phyloP scores from a whole-genome alignment of 1,139 yeast species.

The Suhomyces yuchorum region DNA sequence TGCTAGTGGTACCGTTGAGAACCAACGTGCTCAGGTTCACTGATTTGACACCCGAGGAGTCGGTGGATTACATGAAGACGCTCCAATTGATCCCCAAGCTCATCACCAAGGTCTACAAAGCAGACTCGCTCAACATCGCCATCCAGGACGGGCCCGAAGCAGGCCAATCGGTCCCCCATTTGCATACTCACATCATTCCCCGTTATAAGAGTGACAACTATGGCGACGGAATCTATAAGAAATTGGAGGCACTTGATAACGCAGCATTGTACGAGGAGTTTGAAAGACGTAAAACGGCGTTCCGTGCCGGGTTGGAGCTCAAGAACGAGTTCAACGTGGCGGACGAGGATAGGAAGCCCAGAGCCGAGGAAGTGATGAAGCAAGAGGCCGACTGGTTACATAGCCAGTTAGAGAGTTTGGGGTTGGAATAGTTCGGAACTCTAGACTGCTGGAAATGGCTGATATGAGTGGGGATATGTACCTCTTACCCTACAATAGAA shows the following conservation, averaged over 20 bases:
- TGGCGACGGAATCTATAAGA: conserved; percentile 70
- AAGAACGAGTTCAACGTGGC: conserved; percentile 45
- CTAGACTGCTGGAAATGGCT: too few relatives aligned
- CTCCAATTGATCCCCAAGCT: conserved; percentile 72
- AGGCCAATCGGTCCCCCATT: conserved; percentile 91
- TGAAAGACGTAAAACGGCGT: conserved; percentile 27
- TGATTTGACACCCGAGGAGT: conserved; percentile 72
- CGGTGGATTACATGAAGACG: conserved; percentile 73
- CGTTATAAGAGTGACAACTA: conserved; percentile 63
- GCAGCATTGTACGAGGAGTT: conserved; percentile 34
- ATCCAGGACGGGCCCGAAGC: conserved; percentile 96
- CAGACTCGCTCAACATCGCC: conserved; percentile 83
- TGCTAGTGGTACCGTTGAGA: conserved; percentile 80
- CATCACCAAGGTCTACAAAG: conserved; percentile 63
- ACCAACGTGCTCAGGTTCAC: conserved; percentile 57
- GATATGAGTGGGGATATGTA: too few relatives aligned
- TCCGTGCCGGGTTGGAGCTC: conserved; percentile 17
- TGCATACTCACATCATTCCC: conserved; percentile 92
- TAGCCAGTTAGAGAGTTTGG: conserved; percentile 34
- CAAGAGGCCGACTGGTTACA: conserved; percentile 59
- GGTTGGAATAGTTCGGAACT: neutral
- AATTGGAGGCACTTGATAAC: conserved; percentile 53
- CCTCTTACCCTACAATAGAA: too few relatives aligned
- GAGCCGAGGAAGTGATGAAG: conserved; percentile 64
- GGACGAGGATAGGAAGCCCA: conserved; percentile 50